Conservation (phyloP, 176 grass and related monocot species). For the Aegilops tauschii region DNA sequence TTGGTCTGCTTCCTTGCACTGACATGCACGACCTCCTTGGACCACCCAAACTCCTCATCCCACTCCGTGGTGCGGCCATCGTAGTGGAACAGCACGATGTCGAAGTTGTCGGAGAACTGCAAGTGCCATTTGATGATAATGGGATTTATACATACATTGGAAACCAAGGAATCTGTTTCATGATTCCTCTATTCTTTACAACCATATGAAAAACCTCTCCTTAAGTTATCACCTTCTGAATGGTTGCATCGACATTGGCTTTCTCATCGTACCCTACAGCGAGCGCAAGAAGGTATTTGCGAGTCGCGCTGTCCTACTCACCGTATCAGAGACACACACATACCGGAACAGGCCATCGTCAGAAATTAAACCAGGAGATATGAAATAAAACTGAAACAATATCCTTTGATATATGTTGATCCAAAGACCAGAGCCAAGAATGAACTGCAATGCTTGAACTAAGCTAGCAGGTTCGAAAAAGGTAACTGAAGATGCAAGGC, state of each 20-base stretch:
- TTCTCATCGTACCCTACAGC: slow-evolving; percentile 8
- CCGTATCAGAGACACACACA: background rate
- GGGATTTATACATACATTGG: too few relatives aligned
- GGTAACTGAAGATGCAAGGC: too few relatives aligned
- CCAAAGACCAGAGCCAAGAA: too few relatives aligned
- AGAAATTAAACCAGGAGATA: background rate
- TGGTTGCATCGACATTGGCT: slow-evolving; percentile 9
- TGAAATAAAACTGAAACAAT: background rate
- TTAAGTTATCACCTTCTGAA: slow-evolving; percentile 17
- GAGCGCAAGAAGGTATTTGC: slow-evolving; percentile 28
- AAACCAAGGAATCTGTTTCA: too few relatives aligned
- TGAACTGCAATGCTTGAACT: too few relatives aligned
- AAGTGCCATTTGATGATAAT: too few relatives aligned
- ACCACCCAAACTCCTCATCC: slow-evolving; percentile 39
- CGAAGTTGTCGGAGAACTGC: slow-evolving; percentile 31
- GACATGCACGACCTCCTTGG: slow-evolving; percentile 23
- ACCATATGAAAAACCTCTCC: background rate
- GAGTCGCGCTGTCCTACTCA: background rate
- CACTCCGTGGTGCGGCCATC: slow-evolving; percentile 24
- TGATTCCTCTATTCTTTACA: too few relatives aligned
- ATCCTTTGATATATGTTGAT: background rate
- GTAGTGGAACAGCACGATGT: slow-evolving; percentile 45
- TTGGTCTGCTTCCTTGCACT: slow-evolving; percentile 37
- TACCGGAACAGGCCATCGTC: background rate
- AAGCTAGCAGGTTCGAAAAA: too few relatives aligned